Conservation (phyloP, 495 filamentous ascomycete genomes). For the Penicillium angulare region DNA sequence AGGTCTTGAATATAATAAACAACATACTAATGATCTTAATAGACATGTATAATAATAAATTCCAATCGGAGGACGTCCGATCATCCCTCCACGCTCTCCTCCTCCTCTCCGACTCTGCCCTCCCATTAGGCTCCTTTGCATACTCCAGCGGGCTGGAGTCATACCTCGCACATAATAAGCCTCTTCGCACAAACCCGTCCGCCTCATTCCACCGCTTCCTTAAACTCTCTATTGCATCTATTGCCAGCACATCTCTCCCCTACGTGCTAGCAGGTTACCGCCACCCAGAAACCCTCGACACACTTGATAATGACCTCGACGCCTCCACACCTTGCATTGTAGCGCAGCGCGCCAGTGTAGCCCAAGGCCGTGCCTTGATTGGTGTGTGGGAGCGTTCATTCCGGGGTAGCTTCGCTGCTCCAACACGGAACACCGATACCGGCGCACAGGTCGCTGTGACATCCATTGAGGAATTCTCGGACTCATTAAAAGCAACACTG, state of each 20-base stretch:
- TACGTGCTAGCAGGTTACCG: conserved; percentile 78
- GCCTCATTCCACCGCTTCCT: conserved; percentile 72
- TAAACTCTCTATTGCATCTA: conserved; percentile 69
- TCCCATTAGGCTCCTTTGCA: conserved; percentile 94
- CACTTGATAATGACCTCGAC: conserved; percentile 81
- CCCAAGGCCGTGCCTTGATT: conserved; percentile 82
- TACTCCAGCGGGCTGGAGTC: conserved; percentile 95
- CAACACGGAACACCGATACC: not conserved
- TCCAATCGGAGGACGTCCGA: conserved; percentile 9
- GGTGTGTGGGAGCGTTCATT: conserved; percentile 86
- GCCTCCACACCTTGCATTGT: conserved; percentile 85
- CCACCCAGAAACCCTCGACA: conserved; percentile 52
- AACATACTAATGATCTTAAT: not conserved
- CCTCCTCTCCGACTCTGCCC: conserved; percentile 90
- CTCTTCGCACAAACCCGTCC: conserved; percentile 35
- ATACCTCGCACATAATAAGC: conserved; percentile 76
- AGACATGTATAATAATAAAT: conserved; percentile 12
- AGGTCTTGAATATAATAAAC: not conserved
- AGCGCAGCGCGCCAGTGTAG: conserved; percentile 75
- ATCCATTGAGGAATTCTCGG: conserved; percentile 39
- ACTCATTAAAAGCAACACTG: conserved; percentile 33
- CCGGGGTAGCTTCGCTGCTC: conserved; percentile 30
- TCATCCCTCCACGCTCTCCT: conserved; percentile 71
- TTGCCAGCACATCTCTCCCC: conserved; percentile 77
- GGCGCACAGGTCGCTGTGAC: conserved; percentile 24